Conservation (phyloP, 148 eudicot genomes). For the Chenopodium formosanum region DNA sequence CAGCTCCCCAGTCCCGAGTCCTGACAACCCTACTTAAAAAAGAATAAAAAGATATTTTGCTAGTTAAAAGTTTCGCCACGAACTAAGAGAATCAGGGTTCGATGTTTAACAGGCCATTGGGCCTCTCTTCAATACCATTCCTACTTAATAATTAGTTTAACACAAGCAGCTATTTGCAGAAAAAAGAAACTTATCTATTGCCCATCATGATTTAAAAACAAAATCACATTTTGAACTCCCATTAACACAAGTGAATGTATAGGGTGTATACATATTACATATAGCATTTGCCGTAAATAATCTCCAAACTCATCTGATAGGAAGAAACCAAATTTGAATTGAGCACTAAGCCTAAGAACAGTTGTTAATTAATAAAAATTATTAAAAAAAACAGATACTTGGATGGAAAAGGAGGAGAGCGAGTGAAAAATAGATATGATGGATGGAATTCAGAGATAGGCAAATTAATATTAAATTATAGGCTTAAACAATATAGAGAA, state of each 20-base stretch:
- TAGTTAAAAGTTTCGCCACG: neutral
- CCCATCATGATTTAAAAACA: neutral
- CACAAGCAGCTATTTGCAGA: neutral
- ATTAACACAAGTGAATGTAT: no score
- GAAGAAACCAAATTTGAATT: neutral
- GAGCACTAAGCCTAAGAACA: neutral
- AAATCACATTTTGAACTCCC: neutral
- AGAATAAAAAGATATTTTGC: neutral
- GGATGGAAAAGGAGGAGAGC: no score
- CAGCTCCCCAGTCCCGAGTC: neutral
- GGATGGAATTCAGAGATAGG: no score
- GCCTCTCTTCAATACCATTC: neutral
- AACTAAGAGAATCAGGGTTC: neutral
- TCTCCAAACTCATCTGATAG: neutral
- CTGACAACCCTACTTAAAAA: neutral
- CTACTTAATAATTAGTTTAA: neutral
- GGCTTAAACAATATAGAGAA: no score
- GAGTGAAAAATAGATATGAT: no score
- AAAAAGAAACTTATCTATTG: neutral
- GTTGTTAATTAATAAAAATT: neutral
- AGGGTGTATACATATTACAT: neutral
- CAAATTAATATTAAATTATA: no score
- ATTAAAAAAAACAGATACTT: no score
- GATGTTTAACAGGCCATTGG: neutral
- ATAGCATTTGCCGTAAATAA: neutral